Evolutionary conservation across 1,139 yeast genomes (phyloP).

Genomic region (Kurtzmaniella natalensis): DNA sequence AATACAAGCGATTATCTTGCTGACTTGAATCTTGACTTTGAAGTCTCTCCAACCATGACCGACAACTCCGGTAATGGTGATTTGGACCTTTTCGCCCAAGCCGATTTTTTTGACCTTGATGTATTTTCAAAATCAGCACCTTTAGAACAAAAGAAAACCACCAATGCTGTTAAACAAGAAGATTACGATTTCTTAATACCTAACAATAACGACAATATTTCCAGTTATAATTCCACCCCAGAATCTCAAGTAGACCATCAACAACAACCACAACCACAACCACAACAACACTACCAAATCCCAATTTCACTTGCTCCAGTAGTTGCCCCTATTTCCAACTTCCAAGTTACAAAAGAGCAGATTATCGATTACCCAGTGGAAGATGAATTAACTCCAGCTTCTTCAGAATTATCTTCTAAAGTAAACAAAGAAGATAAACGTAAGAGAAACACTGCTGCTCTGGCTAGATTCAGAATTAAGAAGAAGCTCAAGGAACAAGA

Average conservation of each 20-base stretch:
- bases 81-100: constrained; percentile 40
- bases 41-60: constrained; percentile 20
- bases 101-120: constrained; percentile 48
- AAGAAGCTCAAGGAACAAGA: constrained; percentile 82
- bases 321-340: not conserved
- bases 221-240: too few species aligned
- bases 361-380: too few species aligned
- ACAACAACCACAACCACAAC: constrained; percentile 1
- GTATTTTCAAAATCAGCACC: constrained; percentile 27
- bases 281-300: not conserved
- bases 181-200: not conserved
- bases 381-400: not conserved
- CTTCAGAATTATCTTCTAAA: too few species aligned
- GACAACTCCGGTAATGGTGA: constrained; percentile 24
- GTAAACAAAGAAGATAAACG: constrained; percentile 45
- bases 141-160: constrained; percentile 9
- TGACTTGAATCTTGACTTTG: constrained; percentile 34
- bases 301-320: not conserved
- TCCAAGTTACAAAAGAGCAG: too few species aligned
- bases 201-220: too few species aligned
- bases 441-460: constrained; percentile 75
- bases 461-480: constrained; percentile 75
- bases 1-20: constrained; percentile 43
- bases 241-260: not conserved
- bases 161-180: constrained; percentile 8